Base-by-base conservation (phyloP, 2,329 filamentous ascomycete genomes). In the Trichoderma lentiforme region DNA sequence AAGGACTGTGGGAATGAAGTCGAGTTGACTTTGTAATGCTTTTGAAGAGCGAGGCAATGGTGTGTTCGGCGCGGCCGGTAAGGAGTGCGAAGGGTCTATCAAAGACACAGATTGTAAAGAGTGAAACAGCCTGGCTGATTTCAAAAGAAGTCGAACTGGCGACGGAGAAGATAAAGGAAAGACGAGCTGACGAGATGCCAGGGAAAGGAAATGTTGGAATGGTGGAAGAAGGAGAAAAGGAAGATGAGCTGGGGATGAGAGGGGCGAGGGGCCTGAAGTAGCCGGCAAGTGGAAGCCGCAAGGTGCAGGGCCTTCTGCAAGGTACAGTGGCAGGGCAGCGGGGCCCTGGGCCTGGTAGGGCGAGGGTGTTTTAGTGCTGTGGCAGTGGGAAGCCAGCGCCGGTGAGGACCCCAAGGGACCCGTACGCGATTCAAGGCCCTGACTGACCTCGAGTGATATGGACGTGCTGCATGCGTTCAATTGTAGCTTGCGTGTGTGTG, bases 61-160 rank as follows among this genome's bases (percentile, higher is more conserved):
- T 30, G 15, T 11, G n/a, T 39, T 75, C 78, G 81, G 80, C 81
- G 78, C 81, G 76, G 81, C 80, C 79, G 80, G 76, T 73, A 68
- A 77, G 76, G 78, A 74, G 69, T 71, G 69, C 58, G 66, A 76
- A 82, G 81, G 73, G 81, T 86, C 85, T 87, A 76, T 87, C 85
- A 86, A 87, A 87, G 85, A 86, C 83, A 81, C 83, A 72, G 18
- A n/a, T 43, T 51, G 79, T 73, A 80, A 76, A 80, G 79, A 83
- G 80, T 81, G 82, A 76, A 75, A 77, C 74, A 78, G 80, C 76
- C 72, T 77, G 77, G 76, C 75, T 78, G 75, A 74, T 74, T 74
- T 68, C 65, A 73, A 66, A 68, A 62, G 34, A 71, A 73, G 72
- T 73, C 74, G 74, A 75, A 68, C 73, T 73, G 73, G 73, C 73